phyloP scores from a whole-genome alignment of 169 alveolate genomes.

The Plasmodium chabaudi region DNA sequence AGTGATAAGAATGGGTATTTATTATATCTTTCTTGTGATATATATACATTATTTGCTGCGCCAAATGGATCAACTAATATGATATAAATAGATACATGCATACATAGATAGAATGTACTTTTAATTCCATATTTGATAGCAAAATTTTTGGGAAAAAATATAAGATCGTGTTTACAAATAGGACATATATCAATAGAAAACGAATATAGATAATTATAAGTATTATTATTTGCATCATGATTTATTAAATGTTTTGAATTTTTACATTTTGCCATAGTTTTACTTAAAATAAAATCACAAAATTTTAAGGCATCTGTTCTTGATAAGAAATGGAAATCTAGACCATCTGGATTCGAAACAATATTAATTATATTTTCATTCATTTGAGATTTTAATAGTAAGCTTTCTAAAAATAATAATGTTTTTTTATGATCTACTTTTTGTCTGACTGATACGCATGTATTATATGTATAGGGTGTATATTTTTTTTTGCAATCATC shows the following conservation, averaged over 20 bases:
- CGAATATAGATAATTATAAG: conserved; percentile 93
- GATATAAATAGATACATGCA: conserved; percentile 60
- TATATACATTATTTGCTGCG: conserved; percentile 20
- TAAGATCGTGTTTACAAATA: conserved; percentile 97
- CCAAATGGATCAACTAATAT: conserved; percentile 57
- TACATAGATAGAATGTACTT: conserved; percentile 54
- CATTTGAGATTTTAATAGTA: conserved; percentile 95
- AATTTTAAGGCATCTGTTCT: conserved; percentile 95
- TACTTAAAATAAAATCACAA: conserved; percentile 94
- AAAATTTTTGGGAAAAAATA: conserved; percentile 91
- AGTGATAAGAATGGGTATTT: conserved; percentile 78
- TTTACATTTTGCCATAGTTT: conserved; percentile 90
- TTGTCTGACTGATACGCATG: conserved; percentile 96
- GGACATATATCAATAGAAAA: conserved; percentile 95
- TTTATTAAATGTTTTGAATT: conserved; percentile 93
- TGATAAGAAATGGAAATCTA: conserved; percentile 96
- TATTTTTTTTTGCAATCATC: conserved; percentile 97
- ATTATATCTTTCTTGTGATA: conserved; percentile 78
- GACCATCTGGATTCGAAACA: conserved; percentile 96
- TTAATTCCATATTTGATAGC: conserved; percentile 89
- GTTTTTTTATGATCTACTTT: conserved; percentile 98
- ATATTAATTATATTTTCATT: conserved; percentile 94
- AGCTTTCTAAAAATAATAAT: conserved; percentile 96
- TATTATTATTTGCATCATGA: conserved; percentile 92
- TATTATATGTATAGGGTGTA: conserved; percentile 99